Conservation (phyloP, 768 basidiomycete species). For the Xanthoconium purpureum region DNA sequence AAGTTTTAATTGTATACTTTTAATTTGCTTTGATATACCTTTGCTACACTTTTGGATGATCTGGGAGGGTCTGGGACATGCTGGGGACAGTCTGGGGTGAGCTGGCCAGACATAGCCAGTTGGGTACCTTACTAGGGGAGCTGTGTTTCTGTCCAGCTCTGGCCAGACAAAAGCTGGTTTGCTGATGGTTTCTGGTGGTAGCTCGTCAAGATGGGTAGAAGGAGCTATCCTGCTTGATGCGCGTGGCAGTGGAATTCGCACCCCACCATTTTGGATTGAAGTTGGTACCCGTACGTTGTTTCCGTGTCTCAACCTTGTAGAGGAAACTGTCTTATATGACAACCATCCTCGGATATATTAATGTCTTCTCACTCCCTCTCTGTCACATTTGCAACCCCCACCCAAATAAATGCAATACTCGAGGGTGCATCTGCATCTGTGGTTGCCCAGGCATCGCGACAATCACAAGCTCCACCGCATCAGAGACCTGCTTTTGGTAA, state of each 20-base stretch:
- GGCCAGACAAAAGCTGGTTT: too few relatives aligned
- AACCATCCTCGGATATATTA: slow-evolving; percentile 87
- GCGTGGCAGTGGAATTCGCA: slow-evolving; percentile 82
- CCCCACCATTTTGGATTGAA: slow-evolving; percentile 87
- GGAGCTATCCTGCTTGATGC: slow-evolving; percentile 76
- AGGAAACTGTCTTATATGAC: slow-evolving; percentile 90
- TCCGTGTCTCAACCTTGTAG: neutral
- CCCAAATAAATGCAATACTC: slow-evolving; percentile 54
- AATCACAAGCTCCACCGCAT: slow-evolving; percentile 36
- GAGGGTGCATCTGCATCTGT: slow-evolving; percentile 57
- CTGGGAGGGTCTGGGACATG: too few relatives aligned
- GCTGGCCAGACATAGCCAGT: too few relatives aligned
- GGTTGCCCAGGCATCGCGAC: slow-evolving; percentile 63
- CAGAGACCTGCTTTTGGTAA: slow-evolving; percentile 49
- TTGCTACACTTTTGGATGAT: too few relatives aligned
- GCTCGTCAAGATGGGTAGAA: slow-evolving; percentile 59
- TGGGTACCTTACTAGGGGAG: too few relatives aligned
- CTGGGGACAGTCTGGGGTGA: too few relatives aligned
- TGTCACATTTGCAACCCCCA: slow-evolving; percentile 66
- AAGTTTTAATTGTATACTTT: too few relatives aligned
- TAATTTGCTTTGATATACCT: too few relatives aligned
- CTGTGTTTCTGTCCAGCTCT: too few relatives aligned
- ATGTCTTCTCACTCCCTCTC: slow-evolving; percentile 63
- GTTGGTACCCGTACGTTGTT: slow-evolving; percentile 48
- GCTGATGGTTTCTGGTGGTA: slow-evolving; percentile 24